A percentile compares a stretch with the other conserved stretches of the same genome.
phyloP scores from a whole-genome alignment of 768 basidiomycete genomes.

The Lentinus brumalis region DNA sequence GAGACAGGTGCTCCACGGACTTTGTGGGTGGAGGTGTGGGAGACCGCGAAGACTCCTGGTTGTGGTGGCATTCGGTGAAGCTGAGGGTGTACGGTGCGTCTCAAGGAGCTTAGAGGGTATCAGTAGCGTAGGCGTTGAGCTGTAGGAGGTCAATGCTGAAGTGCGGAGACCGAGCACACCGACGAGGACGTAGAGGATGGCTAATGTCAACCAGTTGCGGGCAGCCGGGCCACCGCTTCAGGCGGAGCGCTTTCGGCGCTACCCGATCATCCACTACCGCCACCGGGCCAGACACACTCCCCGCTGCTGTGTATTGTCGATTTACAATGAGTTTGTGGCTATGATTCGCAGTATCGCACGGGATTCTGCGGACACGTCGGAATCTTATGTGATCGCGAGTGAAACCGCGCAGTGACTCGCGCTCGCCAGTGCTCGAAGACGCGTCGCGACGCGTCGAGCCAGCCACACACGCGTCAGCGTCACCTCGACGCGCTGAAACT shows the following conservation, averaged over 20 bases:
- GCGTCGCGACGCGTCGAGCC: conserved; percentile 11
- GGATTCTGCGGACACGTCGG: too few species aligned
- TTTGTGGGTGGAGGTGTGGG: conserved; percentile 51
- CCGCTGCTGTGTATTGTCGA: not conserved
- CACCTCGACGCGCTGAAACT: not conserved
- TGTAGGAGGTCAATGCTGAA: not conserved
- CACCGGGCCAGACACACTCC: not conserved
- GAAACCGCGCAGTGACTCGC: not conserved
- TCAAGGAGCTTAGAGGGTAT: not conserved
- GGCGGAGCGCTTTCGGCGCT: not conserved
- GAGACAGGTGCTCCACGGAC: conserved; percentile 32
- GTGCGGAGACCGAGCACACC: not conserved
- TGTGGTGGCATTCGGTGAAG: conserved; percentile 60
- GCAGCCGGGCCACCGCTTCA: not conserved
- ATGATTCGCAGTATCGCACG: too few species aligned
- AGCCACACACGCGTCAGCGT: not conserved
- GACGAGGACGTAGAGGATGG: not conserved
- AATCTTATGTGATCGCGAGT: too few species aligned
- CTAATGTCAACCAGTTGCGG: not conserved
- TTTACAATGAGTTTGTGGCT: too few species aligned
- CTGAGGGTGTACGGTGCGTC: not conserved
- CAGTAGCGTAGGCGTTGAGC: not conserved
- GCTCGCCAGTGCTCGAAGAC: not conserved
- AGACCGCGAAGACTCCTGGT: conserved; percentile 66
- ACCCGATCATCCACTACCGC: not conserved